Evolutionary conservation across 441 rosid species (phyloP).

Genomic region (Dalechampia spathulata): DNA sequence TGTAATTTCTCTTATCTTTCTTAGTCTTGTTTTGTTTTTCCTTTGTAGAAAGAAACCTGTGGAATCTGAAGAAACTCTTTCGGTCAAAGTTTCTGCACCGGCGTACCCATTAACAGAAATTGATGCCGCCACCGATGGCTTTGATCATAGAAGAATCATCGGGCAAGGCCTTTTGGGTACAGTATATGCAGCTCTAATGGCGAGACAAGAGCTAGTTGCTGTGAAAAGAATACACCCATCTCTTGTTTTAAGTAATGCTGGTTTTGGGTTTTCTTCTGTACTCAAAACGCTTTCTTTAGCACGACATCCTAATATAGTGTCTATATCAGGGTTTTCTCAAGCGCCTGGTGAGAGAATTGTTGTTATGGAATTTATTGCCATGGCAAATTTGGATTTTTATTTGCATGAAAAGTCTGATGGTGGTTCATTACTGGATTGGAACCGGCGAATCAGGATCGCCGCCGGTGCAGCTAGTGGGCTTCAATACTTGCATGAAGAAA

Average conservation of each 20-base stretch:
- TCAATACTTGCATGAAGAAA: conserved; percentile 48
- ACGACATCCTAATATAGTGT: conserved; percentile 54
- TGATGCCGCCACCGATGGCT: conserved; percentile 66
- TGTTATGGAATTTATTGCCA: conserved; percentile 43
- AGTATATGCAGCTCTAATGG: conserved; percentile 48
- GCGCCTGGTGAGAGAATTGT: conserved; percentile 84
- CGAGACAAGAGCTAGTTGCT: conserved; percentile 40
- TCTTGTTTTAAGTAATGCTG: conserved; percentile 60
- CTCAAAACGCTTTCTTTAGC: conserved; percentile 59
- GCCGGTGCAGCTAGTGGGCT: conserved; percentile 71
- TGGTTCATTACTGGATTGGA: conserved; percentile 53
- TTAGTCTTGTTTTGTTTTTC: conserved; percentile 35
- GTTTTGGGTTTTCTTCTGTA: conserved; percentile 51
- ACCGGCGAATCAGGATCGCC: conserved; percentile 46
- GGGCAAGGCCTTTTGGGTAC: conserved; percentile 63
- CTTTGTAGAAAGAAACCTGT: conserved; percentile 46
- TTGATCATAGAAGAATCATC: conserved; percentile 44
- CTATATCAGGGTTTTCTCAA: conserved; percentile 58
- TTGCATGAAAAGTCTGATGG: conserved; percentile 42
- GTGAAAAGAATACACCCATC: conserved; percentile 71
- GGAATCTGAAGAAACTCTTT: conserved; percentile 35
- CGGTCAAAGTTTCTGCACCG: conserved; percentile 26
- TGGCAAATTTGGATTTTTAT: conserved; percentile 38
- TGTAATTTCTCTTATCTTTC: conserved; percentile 34
- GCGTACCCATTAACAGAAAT: conserved; percentile 49